Evolutionary conservation across 2,329 filamentous ascomycete genomes (phyloP), one percentile per base, ranked within the genome.

Genomic region (Botrytis squamosa): DNA sequence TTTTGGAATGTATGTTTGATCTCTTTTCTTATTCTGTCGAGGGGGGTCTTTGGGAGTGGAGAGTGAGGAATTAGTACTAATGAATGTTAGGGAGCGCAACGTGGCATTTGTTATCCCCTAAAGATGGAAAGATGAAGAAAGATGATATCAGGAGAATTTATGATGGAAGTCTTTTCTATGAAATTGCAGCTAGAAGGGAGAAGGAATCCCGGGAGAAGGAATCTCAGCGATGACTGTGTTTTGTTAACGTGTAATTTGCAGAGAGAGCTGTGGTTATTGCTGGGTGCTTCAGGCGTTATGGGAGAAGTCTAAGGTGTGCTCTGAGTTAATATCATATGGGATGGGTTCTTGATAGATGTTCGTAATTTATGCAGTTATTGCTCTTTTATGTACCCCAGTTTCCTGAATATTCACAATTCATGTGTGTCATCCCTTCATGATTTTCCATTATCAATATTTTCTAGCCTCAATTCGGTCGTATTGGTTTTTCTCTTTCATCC

Each of bases 121-220:
- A 85, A 59, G 86, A 90, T 77, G 88, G 88, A 0, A 82, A 82
- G 69, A 84, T 90, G 81, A 83, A 81, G 77, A 90, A 90, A 80
- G 87, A 90, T 64, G 88, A 90, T 71, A 83, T 88, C 29, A 79
- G 86, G n/a, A 78, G 84, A 12, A 81, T 88, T 9, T 88, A 85
- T 76, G 86, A 88, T 78, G 86, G 87, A 14, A 86, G 85, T 78
- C 82, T 87, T 60, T 88, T 86, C 75, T 85, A 85, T 75, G 81
- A 79, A 33, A 82, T 84, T 73, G 82, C 82, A 8, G 81, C 82
- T 73, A 76, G 79, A 62, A 75, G 74, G 22, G 68, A 74, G 52
- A 75, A 74, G 49, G 33, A 74, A 62, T 10, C 55, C 12, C 14
- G 75, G 20, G 68, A 74, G 52, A 74, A 74, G 49, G n/a, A 73